A percentile compares a stretch with the other conserved stretches of the same genome.
Conservation (phyloP, 306 rosid species). For the Quercus engelmannii region DNA sequence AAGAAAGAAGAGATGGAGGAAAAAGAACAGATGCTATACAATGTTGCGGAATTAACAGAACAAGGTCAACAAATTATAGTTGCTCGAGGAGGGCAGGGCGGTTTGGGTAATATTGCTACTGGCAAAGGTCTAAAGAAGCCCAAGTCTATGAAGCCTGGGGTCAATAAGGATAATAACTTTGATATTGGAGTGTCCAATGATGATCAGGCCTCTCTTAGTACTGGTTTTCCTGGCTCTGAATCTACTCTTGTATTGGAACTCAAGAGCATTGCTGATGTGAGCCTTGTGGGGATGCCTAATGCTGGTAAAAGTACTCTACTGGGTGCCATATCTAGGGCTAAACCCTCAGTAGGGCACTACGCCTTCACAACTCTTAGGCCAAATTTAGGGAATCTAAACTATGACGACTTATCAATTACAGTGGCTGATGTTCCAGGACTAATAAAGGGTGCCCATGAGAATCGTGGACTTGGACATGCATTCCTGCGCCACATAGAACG, state of each 20-base stretch:
- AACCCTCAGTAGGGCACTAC: constrained; percentile 77
- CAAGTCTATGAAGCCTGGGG: constrained; percentile 14
- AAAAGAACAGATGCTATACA: constrained; percentile 45
- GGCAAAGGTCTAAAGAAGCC: constrained; percentile 46
- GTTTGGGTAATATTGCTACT: constrained; percentile 53
- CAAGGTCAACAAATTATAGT: constrained; percentile 63
- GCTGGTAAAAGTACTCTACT: constrained; percentile 96
- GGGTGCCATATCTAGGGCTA: constrained; percentile 85
- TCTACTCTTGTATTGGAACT: constrained; percentile 71
- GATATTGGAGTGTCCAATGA: constrained; percentile 29
- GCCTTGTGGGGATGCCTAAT: constrained; percentile 96
- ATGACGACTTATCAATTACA: constrained; percentile 75
- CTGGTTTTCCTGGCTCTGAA: constrained; percentile 70
- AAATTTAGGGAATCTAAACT: constrained; percentile 81
- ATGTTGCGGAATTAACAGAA: constrained; percentile 75
- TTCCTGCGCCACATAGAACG: constrained; percentile 94
- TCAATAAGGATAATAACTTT: constrained; percentile 7
- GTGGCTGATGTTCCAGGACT: constrained; percentile 96
- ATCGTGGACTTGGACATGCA: constrained; percentile 87
- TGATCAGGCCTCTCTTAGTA: constrained; percentile 34
- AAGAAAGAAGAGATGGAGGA: constrained; percentile 20
- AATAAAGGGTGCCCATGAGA: constrained; percentile 85
- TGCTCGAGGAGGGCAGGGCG: constrained; percentile 83
- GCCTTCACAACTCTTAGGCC: constrained; percentile 95
- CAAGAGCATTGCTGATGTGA: constrained; percentile 91